Evolutionary conservation across 495 filamentous ascomycete genomes (phyloP).

Genomic region (Cercophora scortea): DNA sequence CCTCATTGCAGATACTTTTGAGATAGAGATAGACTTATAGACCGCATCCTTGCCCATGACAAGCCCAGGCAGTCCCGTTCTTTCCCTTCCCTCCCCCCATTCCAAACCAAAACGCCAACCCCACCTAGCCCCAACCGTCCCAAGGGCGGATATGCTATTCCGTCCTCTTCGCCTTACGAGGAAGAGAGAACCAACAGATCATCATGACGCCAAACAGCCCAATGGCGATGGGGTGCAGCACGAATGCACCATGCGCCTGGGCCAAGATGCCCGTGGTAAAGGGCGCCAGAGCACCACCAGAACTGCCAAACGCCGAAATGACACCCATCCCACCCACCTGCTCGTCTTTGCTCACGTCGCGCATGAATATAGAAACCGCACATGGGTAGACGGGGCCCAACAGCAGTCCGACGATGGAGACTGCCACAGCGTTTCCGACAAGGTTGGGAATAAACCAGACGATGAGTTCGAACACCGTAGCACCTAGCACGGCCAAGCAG

Average conservation of each 20-base stretch:
- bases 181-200: conserved; percentile 54
- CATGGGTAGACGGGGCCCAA: conserved; percentile 73
- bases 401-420: conserved; percentile 66
- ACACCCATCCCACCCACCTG: conserved; percentile 62
- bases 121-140: neutral
- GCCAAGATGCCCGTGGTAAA: conserved; percentile 69
- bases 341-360: conserved; percentile 51
- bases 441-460: conserved; percentile 70
- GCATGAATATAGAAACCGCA: conserved; percentile 57
- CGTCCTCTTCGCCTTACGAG: conserved; percentile 44
- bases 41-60: too few species aligned
- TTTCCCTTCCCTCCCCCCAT: neutral
- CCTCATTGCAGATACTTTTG: too few species aligned
- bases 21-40: too few species aligned
- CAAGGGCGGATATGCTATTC: conserved; percentile 28
- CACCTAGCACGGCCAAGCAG: conserved; percentile 48
- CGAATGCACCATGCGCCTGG: conserved; percentile 59
- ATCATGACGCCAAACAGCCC: conserved; percentile 63
- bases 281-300: conserved; percentile 65
- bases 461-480: conserved; percentile 58
- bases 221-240: conserved; percentile 67
- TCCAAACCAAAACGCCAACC: neutral
- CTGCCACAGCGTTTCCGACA: conserved; percentile 61
- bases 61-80: too few species aligned
- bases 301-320: conserved; percentile 65